A percentile compares a stretch with the other conserved stretches of the same genome.
Conservation (phyloP, 1,284 basidiomycete species). For the Sanghuangporus sanghuang region DNA sequence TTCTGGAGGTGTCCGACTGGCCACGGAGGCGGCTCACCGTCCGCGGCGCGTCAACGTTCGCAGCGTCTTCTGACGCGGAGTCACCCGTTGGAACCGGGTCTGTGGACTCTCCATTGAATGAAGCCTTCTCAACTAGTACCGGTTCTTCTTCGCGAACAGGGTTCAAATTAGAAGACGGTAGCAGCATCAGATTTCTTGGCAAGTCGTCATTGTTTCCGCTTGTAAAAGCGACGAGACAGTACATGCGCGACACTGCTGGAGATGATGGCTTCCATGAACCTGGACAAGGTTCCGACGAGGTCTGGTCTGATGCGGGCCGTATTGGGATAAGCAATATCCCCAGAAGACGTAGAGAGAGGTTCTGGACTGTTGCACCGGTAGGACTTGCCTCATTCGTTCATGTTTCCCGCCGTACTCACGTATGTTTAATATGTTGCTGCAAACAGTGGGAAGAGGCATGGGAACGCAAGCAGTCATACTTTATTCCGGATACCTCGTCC, state of each 20-base stretch:
- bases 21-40: slow-evolving; percentile 1
- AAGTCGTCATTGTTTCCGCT: slow-evolving; percentile 13
- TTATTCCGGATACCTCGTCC: neutral
- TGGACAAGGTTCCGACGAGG: neutral
- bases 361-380: slow-evolving; percentile 14
- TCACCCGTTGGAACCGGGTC: neutral
- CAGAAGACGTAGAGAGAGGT: slow-evolving; percentile 5
- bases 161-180: neutral
- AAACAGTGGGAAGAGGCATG: slow-evolving; percentile 52
- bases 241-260: slow-evolving; percentile 5
- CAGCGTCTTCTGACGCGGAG: neutral
- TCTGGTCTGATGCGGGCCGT: neutral
- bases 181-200: slow-evolving; percentile 9
- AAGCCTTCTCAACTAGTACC: neutral
- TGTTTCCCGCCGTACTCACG: neutral
- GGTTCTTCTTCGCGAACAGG: neutral
- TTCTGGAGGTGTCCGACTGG: neutral
- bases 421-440: neutral
- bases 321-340: slow-evolving; percentile 1
- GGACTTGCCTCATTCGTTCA: neutral
- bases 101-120: neutral
- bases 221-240: slow-evolving; percentile 4
- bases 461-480: slow-evolving; percentile 32
- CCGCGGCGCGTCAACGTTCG: neutral
- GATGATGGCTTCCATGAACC: slow-evolving; percentile 4